phyloP scores from a whole-genome alignment of 129 eudicot species.

The Deinandra increscens region DNA sequence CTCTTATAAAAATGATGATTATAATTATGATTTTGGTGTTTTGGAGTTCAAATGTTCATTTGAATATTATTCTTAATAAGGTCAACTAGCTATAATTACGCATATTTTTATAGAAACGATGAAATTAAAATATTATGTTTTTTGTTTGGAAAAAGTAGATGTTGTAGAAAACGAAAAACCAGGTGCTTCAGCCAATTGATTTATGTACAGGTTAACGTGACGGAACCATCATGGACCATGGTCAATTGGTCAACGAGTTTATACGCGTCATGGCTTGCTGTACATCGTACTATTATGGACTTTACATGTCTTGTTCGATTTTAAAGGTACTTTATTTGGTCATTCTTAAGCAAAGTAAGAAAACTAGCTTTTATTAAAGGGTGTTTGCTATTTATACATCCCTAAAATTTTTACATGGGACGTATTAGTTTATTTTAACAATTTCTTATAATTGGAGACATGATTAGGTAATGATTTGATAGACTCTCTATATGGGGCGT shows the following conservation, averaged over 20 bases:
- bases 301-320: background rate
- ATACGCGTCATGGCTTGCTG: constrained; percentile 24
- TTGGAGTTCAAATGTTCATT: background rate
- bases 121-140: background rate
- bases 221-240: background rate
- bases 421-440: no score
- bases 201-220: constrained; percentile 20
- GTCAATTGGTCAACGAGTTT: constrained; percentile 10
- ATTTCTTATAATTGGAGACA: no score
- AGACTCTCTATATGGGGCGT: no score
- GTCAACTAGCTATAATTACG: background rate
- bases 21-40: no score
- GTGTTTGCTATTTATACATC: no score
- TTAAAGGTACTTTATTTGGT: background rate
- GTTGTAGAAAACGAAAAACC: constrained; percentile 43
- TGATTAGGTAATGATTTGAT: no score
- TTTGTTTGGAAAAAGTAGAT: constrained; percentile 8
- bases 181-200: constrained; percentile 66
- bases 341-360: no score
- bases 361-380: no score
- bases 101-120: background rate
- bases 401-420: no score
- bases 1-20: no score
- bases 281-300: background rate
- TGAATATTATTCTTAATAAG: background rate